Conservation (phyloP, 768 basidiomycete genomes). For the Sistotremastrum suecicum region DNA sequence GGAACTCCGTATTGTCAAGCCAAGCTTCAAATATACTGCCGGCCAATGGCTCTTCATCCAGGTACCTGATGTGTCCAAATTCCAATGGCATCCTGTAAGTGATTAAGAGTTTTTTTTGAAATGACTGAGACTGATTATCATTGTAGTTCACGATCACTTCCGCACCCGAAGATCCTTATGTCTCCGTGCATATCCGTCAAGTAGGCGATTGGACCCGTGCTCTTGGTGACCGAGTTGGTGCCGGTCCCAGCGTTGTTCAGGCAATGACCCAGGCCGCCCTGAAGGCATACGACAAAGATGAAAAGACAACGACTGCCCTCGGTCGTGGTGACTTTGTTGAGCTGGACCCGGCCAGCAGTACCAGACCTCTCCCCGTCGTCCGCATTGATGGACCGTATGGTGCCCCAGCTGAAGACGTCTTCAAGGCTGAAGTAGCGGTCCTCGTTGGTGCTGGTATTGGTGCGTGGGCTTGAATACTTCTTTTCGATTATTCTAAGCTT, state of each 20-base stretch:
- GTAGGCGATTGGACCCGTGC: constrained; percentile 79
- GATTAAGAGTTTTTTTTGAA: background rate
- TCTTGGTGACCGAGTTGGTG: constrained; percentile 78
- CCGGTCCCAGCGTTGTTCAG: constrained; percentile 61
- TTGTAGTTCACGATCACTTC: constrained; percentile 85
- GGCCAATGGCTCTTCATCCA: constrained; percentile 90
- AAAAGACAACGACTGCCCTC: constrained; percentile 18
- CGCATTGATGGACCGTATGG: constrained; percentile 88
- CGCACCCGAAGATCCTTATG: constrained; percentile 86
- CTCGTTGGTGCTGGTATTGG: constrained; percentile 91
- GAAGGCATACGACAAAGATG: constrained; percentile 58
- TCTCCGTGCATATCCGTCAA: constrained; percentile 87
- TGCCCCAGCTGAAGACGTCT: constrained; percentile 86
- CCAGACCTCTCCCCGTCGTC: constrained; percentile 47
- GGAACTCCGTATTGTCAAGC: constrained; percentile 87
- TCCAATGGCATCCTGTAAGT: constrained; percentile 93
- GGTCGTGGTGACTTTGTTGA: constrained; percentile 74
- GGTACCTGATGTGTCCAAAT: constrained; percentile 69
- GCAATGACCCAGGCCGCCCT: constrained; percentile 67
- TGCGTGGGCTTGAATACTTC: constrained; percentile 17
- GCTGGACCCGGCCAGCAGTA: constrained; percentile 37
- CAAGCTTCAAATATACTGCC: constrained; percentile 80
- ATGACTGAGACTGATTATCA: constrained; percentile 3
- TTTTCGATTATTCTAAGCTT: background rate
- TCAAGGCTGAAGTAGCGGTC: constrained; percentile 75